Evolutionary conservation across 2,329 filamentous ascomycete genomes (phyloP).

Genomic region (Colletotrichum sp.): DNA sequence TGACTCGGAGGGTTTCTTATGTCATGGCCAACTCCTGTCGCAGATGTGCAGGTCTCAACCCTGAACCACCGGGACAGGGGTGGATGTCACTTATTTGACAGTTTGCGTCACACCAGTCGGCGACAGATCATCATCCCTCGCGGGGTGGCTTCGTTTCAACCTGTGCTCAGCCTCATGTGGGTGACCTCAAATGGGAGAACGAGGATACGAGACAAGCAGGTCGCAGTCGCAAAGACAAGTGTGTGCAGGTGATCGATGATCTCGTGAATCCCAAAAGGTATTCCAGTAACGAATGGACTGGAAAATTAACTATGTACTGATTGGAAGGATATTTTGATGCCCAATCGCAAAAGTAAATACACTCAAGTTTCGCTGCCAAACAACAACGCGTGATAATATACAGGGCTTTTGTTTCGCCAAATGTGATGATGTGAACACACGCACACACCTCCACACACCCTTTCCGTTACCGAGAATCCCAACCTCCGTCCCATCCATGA

Average conservation of each 20-base stretch:
- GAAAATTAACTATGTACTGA: constrained; percentile 9
- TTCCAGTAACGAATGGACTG: background rate
- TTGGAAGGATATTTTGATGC: background rate
- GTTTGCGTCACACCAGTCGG: background rate
- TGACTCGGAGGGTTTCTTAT: background rate
- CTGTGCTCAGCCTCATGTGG: background rate
- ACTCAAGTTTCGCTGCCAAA: background rate
- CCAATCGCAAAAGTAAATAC: background rate
- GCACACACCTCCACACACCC: background rate
- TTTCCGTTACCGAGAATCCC: background rate
- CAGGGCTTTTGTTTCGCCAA: background rate
- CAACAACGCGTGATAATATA: constrained; percentile 11
- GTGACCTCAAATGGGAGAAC: background rate
- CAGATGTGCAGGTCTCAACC: background rate
- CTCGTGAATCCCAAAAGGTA: background rate
- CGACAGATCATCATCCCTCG: background rate
- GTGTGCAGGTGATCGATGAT: background rate
- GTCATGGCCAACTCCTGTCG: background rate
- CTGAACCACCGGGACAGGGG: background rate
- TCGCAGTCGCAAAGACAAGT: background rate
- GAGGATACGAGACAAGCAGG: rapidly evolving
- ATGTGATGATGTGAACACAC: background rate
- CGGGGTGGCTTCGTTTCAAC: background rate
- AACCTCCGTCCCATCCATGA: background rate
- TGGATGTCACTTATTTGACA: background rate